Evolutionary conservation across 2,329 filamentous ascomycete species (phyloP).

Genomic region (Paracoccidioides lutzii): DNA sequence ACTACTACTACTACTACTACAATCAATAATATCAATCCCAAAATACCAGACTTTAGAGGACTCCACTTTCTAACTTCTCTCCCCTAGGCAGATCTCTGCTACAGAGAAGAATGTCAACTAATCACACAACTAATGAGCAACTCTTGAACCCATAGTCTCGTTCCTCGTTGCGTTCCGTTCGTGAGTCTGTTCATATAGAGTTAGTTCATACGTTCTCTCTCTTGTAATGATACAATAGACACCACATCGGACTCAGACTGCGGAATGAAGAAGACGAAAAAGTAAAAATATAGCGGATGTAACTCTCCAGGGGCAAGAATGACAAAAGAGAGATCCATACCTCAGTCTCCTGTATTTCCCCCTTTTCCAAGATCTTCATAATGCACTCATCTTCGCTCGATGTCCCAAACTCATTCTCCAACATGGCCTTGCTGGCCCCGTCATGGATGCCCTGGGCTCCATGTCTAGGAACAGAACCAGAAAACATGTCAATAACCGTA

Average conservation of each 20-base stretch:
- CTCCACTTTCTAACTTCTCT: no score
- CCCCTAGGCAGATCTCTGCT: not conserved
- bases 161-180: slow-evolving; percentile 24
- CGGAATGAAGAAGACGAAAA: no score
- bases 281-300: no score
- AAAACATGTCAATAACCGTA: no score
- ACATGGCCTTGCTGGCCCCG: slow-evolving; percentile 55
- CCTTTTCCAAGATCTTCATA: slow-evolving; percentile 65
- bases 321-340: slow-evolving; percentile 28
- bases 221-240: no score
- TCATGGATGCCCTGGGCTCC: slow-evolving; percentile 72
- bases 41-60: no score
- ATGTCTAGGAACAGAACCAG: slow-evolving; percentile 45
- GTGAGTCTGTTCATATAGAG: slow-evolving; percentile 12
- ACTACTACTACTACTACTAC: no score
- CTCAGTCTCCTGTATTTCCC: slow-evolving; percentile 50
- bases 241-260: no score
- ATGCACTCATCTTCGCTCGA: slow-evolving; percentile 67
- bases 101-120: not conserved
- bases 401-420: slow-evolving; percentile 83
- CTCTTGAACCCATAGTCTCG: slow-evolving; percentile 13
- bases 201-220: no score
- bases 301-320: no score
- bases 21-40: no score
- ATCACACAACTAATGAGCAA: slow-evolving; percentile 6